Conservation (phyloP, 2,329 filamentous ascomycete genomes). For the Alternaria novae-zelandiae region DNA sequence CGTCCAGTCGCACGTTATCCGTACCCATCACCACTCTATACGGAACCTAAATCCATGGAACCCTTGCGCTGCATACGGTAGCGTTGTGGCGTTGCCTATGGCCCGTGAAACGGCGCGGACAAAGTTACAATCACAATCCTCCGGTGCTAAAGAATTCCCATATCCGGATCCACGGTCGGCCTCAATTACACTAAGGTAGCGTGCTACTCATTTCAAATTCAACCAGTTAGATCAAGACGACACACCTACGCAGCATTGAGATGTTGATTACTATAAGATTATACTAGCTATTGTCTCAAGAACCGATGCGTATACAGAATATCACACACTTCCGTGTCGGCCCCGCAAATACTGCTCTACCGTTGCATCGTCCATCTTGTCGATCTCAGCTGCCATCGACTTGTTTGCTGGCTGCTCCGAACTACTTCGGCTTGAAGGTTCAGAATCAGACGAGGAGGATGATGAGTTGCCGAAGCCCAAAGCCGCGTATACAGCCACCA, state of each 20-base stretch:
- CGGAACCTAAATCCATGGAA: background rate
- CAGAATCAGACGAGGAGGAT: constrained; percentile 19
- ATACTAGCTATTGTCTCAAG: background rate
- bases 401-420: constrained; percentile 2
- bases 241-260: background rate
- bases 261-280: background rate
- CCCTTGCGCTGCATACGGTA: background rate
- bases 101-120: background rate
- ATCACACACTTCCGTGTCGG: constrained; percentile 20
- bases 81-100: background rate
- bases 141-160: background rate
- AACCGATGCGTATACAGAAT: background rate
- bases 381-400: constrained; percentile 28
- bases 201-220: constrained; percentile 15
- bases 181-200: constrained; percentile 4
- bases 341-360: constrained; percentile 32
- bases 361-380: constrained; percentile 29
- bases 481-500: constrained; percentile 34
- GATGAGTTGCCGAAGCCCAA: constrained; percentile 44
- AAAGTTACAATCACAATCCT: background rate
- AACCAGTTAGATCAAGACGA: background rate
- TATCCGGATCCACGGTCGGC: background rate
- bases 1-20: background rate
- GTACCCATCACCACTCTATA: background rate
- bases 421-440: background rate